phyloP scores from a whole-genome alignment of 2,329 filamentous ascomycete species.

The Aspergillus intermedius region DNA sequence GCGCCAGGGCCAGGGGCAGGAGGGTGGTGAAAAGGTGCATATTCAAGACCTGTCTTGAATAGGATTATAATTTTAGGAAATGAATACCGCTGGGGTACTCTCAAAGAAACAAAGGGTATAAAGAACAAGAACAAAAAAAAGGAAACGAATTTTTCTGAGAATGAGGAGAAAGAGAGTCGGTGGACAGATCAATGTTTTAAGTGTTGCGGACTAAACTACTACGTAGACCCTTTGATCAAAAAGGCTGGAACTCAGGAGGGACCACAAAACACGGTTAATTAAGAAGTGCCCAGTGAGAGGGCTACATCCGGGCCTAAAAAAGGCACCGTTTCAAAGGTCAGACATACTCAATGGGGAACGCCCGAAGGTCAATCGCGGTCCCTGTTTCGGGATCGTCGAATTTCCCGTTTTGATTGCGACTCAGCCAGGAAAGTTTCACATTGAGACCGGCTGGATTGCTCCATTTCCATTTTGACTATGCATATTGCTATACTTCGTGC shows the following conservation, averaged over 20 bases:
- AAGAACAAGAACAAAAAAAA: background rate
- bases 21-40: background rate
- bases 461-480: no score
- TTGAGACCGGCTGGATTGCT: no score
- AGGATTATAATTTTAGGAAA: background rate
- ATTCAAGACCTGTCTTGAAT: conserved; percentile 1
- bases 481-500: no score
- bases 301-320: background rate
- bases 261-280: no score
- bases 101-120: background rate
- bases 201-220: no score
- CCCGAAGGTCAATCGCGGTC: background rate
- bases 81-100: background rate
- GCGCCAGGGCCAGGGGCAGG: conserved; percentile 3
- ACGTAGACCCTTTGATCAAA: no score
- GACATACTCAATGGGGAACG: background rate
- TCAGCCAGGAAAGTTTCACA: background rate
- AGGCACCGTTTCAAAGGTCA: background rate
- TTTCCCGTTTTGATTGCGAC: background rate
- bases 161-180: background rate
- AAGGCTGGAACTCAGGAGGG: no score
- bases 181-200: no score
- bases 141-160: background rate
- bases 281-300: no score
- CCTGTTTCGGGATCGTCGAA: background rate